Conservation (phyloP, 768 basidiomycete species). For the Hemileccinum rubropunctum region DNA sequence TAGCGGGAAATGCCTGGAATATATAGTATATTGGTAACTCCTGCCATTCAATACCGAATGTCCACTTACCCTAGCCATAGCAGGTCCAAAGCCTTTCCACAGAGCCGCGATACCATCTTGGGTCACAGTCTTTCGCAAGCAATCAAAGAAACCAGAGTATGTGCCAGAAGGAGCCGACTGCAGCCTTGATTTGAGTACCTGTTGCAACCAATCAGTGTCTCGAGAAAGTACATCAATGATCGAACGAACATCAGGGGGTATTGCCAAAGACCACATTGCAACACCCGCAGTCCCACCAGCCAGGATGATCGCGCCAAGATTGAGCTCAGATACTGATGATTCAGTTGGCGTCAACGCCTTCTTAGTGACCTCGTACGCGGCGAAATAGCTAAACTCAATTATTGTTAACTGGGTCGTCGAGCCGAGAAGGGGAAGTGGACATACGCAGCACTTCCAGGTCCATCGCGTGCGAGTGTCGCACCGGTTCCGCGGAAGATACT, state of each 20-base stretch:
- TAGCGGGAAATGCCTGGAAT: slow-evolving; percentile 90
- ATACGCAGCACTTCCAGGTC: slow-evolving; percentile 94
- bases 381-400: slow-evolving; percentile 72
- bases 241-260: slow-evolving; percentile 86
- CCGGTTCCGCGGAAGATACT: slow-evolving; percentile 91
- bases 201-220: slow-evolving; percentile 11
- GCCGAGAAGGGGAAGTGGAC: slow-evolving; percentile 29
- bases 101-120: slow-evolving; percentile 82
- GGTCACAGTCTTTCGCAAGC: slow-evolving; percentile 87
- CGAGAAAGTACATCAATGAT: background rate
- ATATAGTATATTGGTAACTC: slow-evolving; percentile 1
- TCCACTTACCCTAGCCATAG: slow-evolving; percentile 79
- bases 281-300: slow-evolving; percentile 95
- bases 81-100: slow-evolving; percentile 98
- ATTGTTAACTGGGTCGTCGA: slow-evolving; percentile 5
- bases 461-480: slow-evolving; percentile 94
- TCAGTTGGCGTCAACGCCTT: slow-evolving; percentile 79
- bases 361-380: slow-evolving; percentile 94
- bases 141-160: slow-evolving; percentile 94
- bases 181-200: slow-evolving; percentile 95
- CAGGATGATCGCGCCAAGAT: slow-evolving; percentile 81
- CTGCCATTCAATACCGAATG: background rate
- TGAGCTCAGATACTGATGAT: slow-evolving; percentile 74
- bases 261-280: slow-evolving; percentile 97
- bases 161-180: slow-evolving; percentile 97